These are phyloP conservation scores for Tritrichomonas musculus DNA, from an alignment of 208 protist species.

Conservation along the genomic window DNA sequence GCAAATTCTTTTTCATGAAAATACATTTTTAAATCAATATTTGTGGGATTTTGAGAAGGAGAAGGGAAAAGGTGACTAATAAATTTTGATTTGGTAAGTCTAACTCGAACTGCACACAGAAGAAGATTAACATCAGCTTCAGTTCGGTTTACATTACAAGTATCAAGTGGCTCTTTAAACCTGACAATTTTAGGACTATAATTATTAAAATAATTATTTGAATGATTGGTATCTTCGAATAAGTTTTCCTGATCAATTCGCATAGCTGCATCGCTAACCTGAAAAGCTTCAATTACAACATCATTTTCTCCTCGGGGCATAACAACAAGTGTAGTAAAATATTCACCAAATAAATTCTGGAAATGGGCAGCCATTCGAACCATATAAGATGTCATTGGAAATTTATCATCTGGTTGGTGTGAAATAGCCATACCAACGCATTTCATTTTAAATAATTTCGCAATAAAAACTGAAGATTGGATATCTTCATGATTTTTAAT, in stretches of 20 bases:
- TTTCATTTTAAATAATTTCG: not conserved
- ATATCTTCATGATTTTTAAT: not conserved
- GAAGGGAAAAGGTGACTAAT: not conserved
- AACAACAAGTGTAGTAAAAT: slow-evolving; percentile 4
- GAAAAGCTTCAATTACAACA: not conserved
- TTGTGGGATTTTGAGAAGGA: not conserved
- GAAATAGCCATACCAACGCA: slow-evolving; percentile 13
- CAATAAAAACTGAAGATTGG: not conserved
- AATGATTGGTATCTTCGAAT: not conserved
- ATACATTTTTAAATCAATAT: not conserved
- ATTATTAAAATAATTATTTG: no score
- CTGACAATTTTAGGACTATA: not conserved
- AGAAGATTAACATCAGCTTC: not conserved
- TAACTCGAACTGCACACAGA: not conserved
- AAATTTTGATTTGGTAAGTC: not conserved
- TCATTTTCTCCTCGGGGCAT: not conserved
- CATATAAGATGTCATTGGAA: not conserved
- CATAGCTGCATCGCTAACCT: not conserved
- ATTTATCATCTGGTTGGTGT: not conserved
- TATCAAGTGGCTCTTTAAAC: not conserved
- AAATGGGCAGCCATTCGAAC: not conserved
- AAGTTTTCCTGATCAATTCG: not conserved
- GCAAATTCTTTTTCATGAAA: not conserved
- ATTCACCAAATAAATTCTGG: not conserved
- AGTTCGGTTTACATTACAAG: not conserved